Conservation (phyloP, 345 rosid species). For the Durio zibethinus region DNA sequence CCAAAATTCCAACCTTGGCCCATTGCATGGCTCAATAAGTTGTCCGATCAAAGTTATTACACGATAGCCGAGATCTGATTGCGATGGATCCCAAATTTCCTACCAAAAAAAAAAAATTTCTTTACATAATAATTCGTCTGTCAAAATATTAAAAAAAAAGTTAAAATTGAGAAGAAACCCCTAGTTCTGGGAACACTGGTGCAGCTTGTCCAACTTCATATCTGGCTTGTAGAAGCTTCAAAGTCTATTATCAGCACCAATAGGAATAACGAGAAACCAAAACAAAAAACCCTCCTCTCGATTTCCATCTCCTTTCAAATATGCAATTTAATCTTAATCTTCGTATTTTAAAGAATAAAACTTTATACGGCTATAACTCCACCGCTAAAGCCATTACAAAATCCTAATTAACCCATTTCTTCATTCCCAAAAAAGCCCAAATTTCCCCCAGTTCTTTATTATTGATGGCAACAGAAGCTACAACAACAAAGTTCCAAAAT, state of each 20-base stretch:
- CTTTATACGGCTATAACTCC: conserved; percentile 5
- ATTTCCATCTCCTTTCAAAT: neutral
- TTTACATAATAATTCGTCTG: no score
- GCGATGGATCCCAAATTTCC: neutral
- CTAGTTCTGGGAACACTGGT: conserved; percentile 5
- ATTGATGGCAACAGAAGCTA: conserved; percentile 63
- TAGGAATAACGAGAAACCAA: neutral
- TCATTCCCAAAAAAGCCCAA: neutral
- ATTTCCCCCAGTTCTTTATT: neutral
- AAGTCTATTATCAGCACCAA: neutral
- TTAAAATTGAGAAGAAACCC: conserved; percentile 4
- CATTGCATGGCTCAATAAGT: neutral
- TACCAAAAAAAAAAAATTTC: neutral
- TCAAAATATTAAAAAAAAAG: neutral
- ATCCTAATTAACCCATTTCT: conserved; percentile 9
- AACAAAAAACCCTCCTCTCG: neutral
- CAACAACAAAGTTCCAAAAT: conserved; percentile 52
- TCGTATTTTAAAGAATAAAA: neutral
- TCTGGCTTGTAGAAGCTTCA: neutral
- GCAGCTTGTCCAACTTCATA: neutral
- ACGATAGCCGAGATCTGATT: neutral
- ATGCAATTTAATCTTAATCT: neutral
- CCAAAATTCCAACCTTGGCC: no score
- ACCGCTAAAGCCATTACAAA: neutral
- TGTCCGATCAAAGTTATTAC: conserved; percentile 2